These are phyloP conservation scores for Russula emetica DNA, from an alignment of 768 basidiomycete genomes.

Conservation along the genomic window DNA sequence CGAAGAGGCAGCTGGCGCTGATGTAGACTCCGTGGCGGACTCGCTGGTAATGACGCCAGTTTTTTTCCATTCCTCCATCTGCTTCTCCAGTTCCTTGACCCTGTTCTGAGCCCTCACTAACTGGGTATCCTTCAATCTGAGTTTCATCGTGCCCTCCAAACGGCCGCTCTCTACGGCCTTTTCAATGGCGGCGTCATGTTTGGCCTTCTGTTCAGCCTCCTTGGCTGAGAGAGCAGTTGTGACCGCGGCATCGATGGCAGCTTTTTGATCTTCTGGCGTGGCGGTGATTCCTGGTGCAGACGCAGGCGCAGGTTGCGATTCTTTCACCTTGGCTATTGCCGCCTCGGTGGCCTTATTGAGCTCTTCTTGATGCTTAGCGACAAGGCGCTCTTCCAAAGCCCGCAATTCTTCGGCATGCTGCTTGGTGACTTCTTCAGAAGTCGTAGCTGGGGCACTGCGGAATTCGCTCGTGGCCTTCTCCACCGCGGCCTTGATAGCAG, in stretches of 20 bases:
- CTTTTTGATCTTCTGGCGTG: slow-evolving; percentile 35
- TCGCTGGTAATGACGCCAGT: slow-evolving; percentile 40
- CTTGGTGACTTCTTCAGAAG: slow-evolving; percentile 42
- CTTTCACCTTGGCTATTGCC: slow-evolving; percentile 36
- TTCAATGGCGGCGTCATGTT: slow-evolving; percentile 53
- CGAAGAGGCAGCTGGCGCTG: slow-evolving; percentile 17
- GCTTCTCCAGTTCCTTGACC: slow-evolving; percentile 65
- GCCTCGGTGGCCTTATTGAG: slow-evolving; percentile 45
- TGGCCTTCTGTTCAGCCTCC: slow-evolving; percentile 44
- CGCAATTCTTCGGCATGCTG: no score
- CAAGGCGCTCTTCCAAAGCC: slow-evolving; percentile 50
- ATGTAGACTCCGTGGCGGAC: not conserved
- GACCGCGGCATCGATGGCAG: slow-evolving; percentile 48
- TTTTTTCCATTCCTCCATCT: slow-evolving; percentile 54
- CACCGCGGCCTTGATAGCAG: slow-evolving; percentile 53
- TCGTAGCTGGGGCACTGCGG: slow-evolving; percentile 29
- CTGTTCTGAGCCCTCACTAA: slow-evolving; percentile 55
- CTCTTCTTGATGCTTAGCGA: slow-evolving; percentile 50
- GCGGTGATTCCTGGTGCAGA: slow-evolving; percentile 29
- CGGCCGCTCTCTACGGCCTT: slow-evolving; percentile 67
- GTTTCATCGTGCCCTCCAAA: slow-evolving; percentile 55
- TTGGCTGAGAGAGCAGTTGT: slow-evolving; percentile 47
- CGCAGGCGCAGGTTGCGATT: slow-evolving; percentile 16
- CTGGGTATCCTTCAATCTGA: slow-evolving; percentile 67
- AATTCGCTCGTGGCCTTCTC: slow-evolving; percentile 52